A percentile compares a stretch with the other conserved stretches of the same genome.
These are phyloP conservation scores for Perkinsus chesapeaki DNA, from an alignment of 169 alveolate genomes.

Conservation along the genomic window DNA sequence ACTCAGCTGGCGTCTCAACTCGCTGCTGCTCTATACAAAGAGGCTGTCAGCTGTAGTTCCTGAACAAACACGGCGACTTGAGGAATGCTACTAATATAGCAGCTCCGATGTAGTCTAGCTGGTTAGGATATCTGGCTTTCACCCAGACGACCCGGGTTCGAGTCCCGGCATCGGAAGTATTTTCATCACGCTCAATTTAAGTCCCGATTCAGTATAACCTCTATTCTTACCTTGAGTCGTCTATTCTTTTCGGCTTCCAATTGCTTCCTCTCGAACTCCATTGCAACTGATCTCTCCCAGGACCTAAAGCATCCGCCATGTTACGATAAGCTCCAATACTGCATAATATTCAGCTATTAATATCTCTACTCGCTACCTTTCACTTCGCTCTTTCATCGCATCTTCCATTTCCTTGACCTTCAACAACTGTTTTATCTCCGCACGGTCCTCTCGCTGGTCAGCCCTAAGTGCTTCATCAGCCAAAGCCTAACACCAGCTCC, in stretches of 20 bases:
- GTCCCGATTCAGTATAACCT: too few relatives aligned
- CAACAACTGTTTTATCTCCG: neutral
- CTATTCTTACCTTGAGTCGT: neutral
- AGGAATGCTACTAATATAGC: neutral
- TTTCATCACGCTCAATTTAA: neutral
- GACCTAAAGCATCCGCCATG: neutral
- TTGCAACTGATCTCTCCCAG: neutral
- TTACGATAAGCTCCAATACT: neutral
- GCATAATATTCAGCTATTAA: neutral
- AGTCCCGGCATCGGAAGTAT: constrained; percentile 87
- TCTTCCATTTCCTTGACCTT: neutral
- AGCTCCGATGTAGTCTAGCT: constrained; percentile 74
- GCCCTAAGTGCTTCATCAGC: neutral
- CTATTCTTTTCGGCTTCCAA: neutral
- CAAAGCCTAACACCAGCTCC: neutral
- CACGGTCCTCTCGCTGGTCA: neutral
- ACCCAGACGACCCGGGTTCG: constrained; percentile 97
- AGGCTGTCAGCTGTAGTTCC: neutral
- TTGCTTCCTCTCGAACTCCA: neutral
- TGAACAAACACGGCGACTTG: neutral
- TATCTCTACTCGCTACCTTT: too few relatives aligned
- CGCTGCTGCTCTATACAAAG: neutral
- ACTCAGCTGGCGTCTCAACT: neutral
- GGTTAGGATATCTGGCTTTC: constrained; percentile 93
- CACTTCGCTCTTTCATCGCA: neutral